Percentiles rank a stretch among this genome's conserved stretches.
Evolutionary conservation across 2,329 filamentous ascomycete species (phyloP).

Genomic region (Fusarium fujikuroi): DNA sequence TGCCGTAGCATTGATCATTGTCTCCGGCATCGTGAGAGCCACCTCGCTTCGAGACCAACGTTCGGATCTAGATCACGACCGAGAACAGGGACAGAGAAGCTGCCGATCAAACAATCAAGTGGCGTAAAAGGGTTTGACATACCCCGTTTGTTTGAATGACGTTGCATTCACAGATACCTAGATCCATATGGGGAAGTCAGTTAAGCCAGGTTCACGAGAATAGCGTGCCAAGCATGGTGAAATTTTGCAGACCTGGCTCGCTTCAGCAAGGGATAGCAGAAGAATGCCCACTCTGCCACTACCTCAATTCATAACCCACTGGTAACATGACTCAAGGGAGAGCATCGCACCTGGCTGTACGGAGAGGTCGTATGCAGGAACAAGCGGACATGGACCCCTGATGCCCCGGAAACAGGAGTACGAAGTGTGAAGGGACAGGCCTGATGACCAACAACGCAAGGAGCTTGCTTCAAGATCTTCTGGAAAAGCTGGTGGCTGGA

Average conservation of each 20-base stretch:
- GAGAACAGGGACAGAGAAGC: constrained; percentile 5
- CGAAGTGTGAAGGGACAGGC: constrained; percentile 18
- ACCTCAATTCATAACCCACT: constrained; percentile 4
- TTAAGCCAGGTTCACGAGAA: constrained; percentile 11
- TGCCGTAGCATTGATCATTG: not conserved
- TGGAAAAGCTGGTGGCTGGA: constrained; percentile 40
- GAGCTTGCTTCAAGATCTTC: constrained; percentile 40
- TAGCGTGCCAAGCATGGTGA: constrained; percentile 29
- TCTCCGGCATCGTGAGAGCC: not conserved
- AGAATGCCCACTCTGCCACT: constrained; percentile 7
- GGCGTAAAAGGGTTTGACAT: constrained; percentile 24
- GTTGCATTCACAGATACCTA: constrained; percentile 19
- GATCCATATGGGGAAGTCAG: constrained; percentile 15
- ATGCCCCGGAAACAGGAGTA: constrained; percentile 37
- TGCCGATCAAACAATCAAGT: constrained; percentile 34
- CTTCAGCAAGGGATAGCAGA: constrained; percentile 7
- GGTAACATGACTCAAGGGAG: constrained; percentile 36
- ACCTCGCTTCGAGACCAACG: not conserved
- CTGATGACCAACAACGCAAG: constrained; percentile 17
- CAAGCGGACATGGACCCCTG: constrained; percentile 29
- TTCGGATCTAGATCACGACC: constrained; percentile 23
- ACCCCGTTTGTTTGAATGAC: constrained; percentile 22
- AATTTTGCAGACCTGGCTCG: constrained; percentile 31
- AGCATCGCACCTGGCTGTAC: constrained; percentile 17
- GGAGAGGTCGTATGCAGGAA: constrained; percentile 34